Evolutionary conservation across 768 basidiomycete species (phyloP).

Genomic region (Phallus indusiatus): DNA sequence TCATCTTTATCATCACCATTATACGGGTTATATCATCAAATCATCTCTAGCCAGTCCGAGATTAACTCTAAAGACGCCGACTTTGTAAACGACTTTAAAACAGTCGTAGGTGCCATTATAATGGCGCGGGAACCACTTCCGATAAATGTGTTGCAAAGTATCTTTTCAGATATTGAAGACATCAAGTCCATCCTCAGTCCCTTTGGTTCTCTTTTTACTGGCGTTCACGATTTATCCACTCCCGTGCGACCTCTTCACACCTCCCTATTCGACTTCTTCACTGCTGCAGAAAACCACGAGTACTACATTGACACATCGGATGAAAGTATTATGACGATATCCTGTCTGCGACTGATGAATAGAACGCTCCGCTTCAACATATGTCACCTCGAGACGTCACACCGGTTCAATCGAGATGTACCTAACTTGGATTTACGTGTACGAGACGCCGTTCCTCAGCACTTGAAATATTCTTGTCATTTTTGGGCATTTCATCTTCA

Average conservation of each 20-base stretch:
- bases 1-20: too few relatives aligned
- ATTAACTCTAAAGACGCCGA: slow-evolving; percentile 13
- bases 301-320: slow-evolving; percentile 12
- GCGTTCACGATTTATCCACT: slow-evolving; percentile 11
- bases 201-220: slow-evolving; percentile 15
- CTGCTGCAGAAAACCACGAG: not conserved
- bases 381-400: slow-evolving; percentile 23
- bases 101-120: slow-evolving; percentile 16
- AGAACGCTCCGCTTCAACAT: slow-evolving; percentile 26
- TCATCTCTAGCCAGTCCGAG: slow-evolving; percentile 10
- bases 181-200: not conserved
- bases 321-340: slow-evolving; percentile 15
- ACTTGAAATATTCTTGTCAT: slow-evolving; percentile 27
- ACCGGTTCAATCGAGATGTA: slow-evolving; percentile 20
- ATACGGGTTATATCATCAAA: too few relatives aligned
- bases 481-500: slow-evolving; percentile 25
- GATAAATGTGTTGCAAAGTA: not conserved
- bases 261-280: slow-evolving; percentile 23
- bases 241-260: slow-evolving; percentile 17
- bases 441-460: slow-evolving; percentile 18
- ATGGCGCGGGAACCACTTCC: slow-evolving; percentile 18
- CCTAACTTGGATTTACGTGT: slow-evolving; percentile 14
- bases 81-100: slow-evolving; percentile 13
- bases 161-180: slow-evolving; percentile 6
- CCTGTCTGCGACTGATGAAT: slow-evolving; percentile 22